A percentile compares a stretch with the other conserved stretches of the same genome.
These are phyloP conservation scores for Kwoniella sp. DNA, from an alignment of 768 basidiomycete species.

Conservation along the genomic window DNA sequence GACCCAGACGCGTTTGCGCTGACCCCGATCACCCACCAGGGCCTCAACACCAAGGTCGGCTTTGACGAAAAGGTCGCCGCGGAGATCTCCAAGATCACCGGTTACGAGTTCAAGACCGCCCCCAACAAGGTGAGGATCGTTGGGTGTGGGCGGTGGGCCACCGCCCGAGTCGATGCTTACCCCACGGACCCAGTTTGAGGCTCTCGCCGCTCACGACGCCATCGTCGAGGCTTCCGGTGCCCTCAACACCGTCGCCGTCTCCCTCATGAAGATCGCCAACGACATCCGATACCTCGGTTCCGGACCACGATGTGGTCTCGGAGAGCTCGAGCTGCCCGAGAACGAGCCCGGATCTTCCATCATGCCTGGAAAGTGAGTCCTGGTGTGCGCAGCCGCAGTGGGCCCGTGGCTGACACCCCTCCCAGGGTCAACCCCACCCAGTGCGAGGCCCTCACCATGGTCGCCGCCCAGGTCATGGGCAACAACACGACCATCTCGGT, in stretches of 20 bases:
- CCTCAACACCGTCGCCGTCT: constrained; percentile 91
- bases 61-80: constrained; percentile 92
- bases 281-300: constrained; percentile 97
- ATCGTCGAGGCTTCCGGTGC: constrained; percentile 96
- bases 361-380: constrained; percentile 83
- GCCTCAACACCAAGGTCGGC: constrained; percentile 91
- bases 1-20: background rate
- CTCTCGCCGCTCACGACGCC: constrained; percentile 95
- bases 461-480: constrained; percentile 96
- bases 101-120: constrained; percentile 86
- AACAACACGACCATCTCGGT: constrained; percentile 90
- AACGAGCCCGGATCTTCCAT: constrained; percentile 99
- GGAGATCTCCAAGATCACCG: constrained; percentile 86
- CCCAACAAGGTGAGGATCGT: constrained; percentile 76
- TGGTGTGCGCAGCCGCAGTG: background rate
- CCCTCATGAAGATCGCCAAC: constrained; percentile 98
- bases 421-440: constrained; percentile 87
- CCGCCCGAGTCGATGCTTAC: background rate
- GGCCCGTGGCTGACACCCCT: background rate
- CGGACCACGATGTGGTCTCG: constrained; percentile 94
- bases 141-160: background rate
- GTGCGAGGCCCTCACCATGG: constrained; percentile 98
- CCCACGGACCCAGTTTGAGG: constrained; percentile 78
- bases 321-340: constrained; percentile 89
- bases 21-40: constrained; percentile 55